Conservation (phyloP, 2,329 filamentous ascomycete genomes). For the Aspergillus alliaceus region DNA sequence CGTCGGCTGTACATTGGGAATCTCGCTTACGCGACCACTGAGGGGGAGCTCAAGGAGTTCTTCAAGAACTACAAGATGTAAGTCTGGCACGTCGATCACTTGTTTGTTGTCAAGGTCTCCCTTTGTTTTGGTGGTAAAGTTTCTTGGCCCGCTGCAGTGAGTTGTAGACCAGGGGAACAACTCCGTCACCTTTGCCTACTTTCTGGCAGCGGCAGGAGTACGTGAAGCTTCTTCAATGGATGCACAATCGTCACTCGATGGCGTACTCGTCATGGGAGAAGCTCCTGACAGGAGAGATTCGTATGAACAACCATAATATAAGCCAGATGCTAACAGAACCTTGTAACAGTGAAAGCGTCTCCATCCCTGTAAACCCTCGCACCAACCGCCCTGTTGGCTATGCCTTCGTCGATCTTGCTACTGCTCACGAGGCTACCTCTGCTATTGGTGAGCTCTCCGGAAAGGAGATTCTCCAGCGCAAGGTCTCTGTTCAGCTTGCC, state of each 20-base stretch:
- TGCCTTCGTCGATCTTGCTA: conserved; percentile 97
- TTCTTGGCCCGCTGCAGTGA: neutral
- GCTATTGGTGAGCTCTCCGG: conserved; percentile 94
- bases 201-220: neutral
- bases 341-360: conserved; percentile 81
- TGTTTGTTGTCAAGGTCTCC: conserved; percentile 2
- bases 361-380: conserved; percentile 98
- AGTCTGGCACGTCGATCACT: conserved; percentile 47
- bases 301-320: neutral
- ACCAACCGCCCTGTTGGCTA: conserved; percentile 98
- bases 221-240: neutral
- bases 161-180: neutral
- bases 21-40: conserved; percentile 99
- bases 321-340: conserved; percentile 34
- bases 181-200: neutral
- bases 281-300: neutral
- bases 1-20: conserved; percentile 99
- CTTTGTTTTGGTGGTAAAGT: conserved; percentile 3
- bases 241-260: neutral
- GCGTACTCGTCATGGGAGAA: neutral
- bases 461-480: conserved; percentile 96
- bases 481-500: conserved; percentile 97
- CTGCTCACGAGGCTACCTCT: conserved; percentile 89
- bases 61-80: conserved; percentile 99
- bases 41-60: conserved; percentile 99